Percentiles rank a stretch among this genome's conserved stretches.
phyloP scores from a whole-genome alignment of 2,329 filamentous ascomycete species.

The Beauveria sp. region DNA sequence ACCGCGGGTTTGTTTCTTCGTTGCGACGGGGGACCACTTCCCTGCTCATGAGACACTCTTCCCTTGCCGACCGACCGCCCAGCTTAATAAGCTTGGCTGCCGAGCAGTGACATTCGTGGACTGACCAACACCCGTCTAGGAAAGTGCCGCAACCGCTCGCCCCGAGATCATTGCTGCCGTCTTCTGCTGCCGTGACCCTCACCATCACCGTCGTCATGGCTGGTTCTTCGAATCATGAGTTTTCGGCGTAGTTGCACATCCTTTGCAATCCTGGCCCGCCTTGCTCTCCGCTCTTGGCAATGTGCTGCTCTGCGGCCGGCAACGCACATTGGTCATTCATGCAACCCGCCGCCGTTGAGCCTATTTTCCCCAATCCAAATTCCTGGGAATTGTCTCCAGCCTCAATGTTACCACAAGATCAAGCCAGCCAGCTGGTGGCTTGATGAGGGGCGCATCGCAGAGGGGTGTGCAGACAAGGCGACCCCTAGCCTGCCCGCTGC shows the following conservation, averaged over 20 bases:
- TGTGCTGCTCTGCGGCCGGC: not conserved
- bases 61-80: not conserved
- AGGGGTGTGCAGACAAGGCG: constrained; percentile 13
- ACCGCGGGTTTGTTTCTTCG: constrained; percentile 3
- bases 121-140: not conserved
- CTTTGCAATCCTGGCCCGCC: not conserved
- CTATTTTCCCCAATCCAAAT: constrained; percentile 1
- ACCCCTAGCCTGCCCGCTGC: not conserved
- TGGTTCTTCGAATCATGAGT: not conserved
- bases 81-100: constrained; percentile 1
- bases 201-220: not conserved
- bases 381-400: constrained; percentile 12
- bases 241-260: not conserved
- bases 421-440: constrained; percentile 10
- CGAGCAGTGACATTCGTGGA: not conserved
- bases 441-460: constrained; percentile 7
- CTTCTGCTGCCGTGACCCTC: not conserved
- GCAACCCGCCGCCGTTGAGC: not conserved
- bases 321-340: not conserved
- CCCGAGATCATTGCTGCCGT: not conserved
- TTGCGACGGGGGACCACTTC: constrained; percentile 8
- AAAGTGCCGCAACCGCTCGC: not conserved
- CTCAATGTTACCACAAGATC: constrained; percentile 12
- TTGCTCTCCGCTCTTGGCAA: not conserved
- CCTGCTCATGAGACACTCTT: not conserved